Conservation (phyloP, 257 asterid species). For the Buddleja alternifolia region DNA sequence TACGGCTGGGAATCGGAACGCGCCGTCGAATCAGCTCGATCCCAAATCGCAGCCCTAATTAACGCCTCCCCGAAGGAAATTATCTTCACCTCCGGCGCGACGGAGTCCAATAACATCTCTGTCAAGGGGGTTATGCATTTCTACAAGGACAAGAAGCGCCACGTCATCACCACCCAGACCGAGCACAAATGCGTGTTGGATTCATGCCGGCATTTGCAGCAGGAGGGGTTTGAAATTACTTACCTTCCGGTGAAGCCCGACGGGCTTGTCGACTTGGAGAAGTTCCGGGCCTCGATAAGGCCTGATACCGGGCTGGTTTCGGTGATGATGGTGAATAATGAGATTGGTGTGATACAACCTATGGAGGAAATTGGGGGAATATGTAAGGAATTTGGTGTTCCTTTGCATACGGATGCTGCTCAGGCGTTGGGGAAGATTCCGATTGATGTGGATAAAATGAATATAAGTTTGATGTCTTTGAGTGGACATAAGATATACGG, state of each 20-base stretch:
- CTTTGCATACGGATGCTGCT: slow-evolving; percentile 93
- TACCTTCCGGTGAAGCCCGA: slow-evolving; percentile 83
- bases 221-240: slow-evolving; percentile 87
- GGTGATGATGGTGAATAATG: slow-evolving; percentile 97
- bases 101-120: slow-evolving; percentile 89
- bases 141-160: slow-evolving; percentile 86
- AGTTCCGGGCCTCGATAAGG: slow-evolving; percentile 68
- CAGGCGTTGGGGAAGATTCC: slow-evolving; percentile 91
- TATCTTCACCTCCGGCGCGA: slow-evolving; percentile 96
- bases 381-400: slow-evolving; percentile 78
- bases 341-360: slow-evolving; percentile 95
- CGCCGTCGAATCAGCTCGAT: slow-evolving; percentile 79
- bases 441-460: slow-evolving; percentile 88
- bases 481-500: slow-evolving; percentile 98
- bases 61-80: slow-evolving; percentile 92
- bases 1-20: slow-evolving; percentile 99
- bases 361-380: slow-evolving; percentile 86
- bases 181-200: slow-evolving; percentile 97
- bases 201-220: slow-evolving; percentile 90
- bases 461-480: slow-evolving; percentile 89
- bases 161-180: slow-evolving; percentile 95
- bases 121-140: slow-evolving; percentile 91
- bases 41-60: slow-evolving; percentile 65
- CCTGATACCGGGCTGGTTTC: slow-evolving; percentile 90
- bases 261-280: slow-evolving; percentile 71